These are phyloP conservation scores for Phytophthora tentaculata DNA, from an alignment of 352 stramenopile species.

Conservation along the genomic window DNA sequence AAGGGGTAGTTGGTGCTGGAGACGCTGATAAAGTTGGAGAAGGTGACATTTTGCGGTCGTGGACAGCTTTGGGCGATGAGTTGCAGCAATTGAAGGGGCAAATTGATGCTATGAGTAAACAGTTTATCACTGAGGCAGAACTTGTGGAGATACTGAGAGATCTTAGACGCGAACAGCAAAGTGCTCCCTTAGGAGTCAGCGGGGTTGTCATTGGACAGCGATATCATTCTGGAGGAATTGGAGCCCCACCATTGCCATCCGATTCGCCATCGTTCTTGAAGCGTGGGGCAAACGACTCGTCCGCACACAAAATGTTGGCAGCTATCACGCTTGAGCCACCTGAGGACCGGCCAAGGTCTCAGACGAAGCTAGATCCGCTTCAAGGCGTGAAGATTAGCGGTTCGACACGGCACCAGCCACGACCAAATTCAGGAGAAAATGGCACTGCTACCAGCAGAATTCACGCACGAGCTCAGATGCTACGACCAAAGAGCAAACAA, in stretches of 20 bases:
- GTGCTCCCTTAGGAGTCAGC: slow-evolving; percentile 9
- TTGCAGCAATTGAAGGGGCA: slow-evolving; percentile 45
- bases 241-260: slow-evolving; percentile 12
- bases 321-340: slow-evolving; percentile 38
- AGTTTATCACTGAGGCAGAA: slow-evolving; percentile 58
- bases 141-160: slow-evolving; percentile 49
- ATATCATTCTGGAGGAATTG: slow-evolving; percentile 14
- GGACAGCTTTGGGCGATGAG: slow-evolving; percentile 39
- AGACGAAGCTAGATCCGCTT: slow-evolving; percentile 70
- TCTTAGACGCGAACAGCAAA: slow-evolving; percentile 44
- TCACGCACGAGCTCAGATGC: slow-evolving; percentile 57
- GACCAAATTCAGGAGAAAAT: slow-evolving; percentile 7
- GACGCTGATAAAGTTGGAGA: slow-evolving; percentile 10
- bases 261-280: slow-evolving; percentile 25
- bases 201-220: slow-evolving; percentile 42
- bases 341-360: slow-evolving; percentile 54
- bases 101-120: slow-evolving; percentile 45
- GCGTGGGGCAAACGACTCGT: slow-evolving; percentile 30
- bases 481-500: slow-evolving; percentile 53
- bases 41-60: slow-evolving; percentile 14
- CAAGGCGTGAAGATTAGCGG: slow-evolving; percentile 51
- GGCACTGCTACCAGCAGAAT: slow-evolving; percentile 51
- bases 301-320: slow-evolving; percentile 40
- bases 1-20: not conserved
- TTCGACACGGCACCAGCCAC: slow-evolving; percentile 16